phyloP scores from a whole-genome alignment of 805 yeast genomes.

The Wickerhamomyces chambardii region DNA sequence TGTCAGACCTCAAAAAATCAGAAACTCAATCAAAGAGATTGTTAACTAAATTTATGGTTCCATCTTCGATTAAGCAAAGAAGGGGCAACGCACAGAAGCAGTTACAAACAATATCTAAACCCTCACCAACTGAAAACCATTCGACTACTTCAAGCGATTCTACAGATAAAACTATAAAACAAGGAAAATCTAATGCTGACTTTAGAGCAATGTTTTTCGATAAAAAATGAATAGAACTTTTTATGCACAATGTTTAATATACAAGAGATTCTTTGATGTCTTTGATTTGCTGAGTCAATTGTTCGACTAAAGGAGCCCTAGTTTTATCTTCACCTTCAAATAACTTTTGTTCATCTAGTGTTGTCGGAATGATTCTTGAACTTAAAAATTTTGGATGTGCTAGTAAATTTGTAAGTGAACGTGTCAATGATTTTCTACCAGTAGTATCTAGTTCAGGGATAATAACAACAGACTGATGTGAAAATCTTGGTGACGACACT shows the following conservation, averaged over 20 bases:
- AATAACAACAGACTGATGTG: conserved; percentile 17
- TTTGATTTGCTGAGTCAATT: conserved; percentile 39
- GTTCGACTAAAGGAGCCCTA: conserved; percentile 32
- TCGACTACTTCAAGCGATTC: background rate
- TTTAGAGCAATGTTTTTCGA: conserved; percentile 15
- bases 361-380: conserved; percentile 55
- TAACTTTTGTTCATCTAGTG: conserved; percentile 53
- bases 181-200: conserved; percentile 14
- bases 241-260: conserved; percentile 1
- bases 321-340: conserved; percentile 38
- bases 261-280: conserved; percentile 35
- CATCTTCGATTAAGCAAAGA: conserved; percentile 4
- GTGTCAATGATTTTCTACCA: conserved; percentile 50
- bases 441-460: conserved; percentile 57
- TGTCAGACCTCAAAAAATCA: conserved; percentile 18
- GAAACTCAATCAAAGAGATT: background rate
- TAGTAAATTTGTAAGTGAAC: conserved; percentile 59
- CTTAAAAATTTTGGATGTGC: conserved; percentile 83
- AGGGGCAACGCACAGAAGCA: background rate
- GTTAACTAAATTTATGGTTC: conserved; percentile 1
- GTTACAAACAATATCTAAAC: background rate
- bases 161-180: no score
- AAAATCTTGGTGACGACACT: conserved; percentile 16
- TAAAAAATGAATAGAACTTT: background rate
- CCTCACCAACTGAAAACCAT: background rate